A percentile compares a stretch with the other conserved stretches of the same genome.
Conservation (phyloP, 116 monocot species). For the Papilionanthe hybrid region DNA sequence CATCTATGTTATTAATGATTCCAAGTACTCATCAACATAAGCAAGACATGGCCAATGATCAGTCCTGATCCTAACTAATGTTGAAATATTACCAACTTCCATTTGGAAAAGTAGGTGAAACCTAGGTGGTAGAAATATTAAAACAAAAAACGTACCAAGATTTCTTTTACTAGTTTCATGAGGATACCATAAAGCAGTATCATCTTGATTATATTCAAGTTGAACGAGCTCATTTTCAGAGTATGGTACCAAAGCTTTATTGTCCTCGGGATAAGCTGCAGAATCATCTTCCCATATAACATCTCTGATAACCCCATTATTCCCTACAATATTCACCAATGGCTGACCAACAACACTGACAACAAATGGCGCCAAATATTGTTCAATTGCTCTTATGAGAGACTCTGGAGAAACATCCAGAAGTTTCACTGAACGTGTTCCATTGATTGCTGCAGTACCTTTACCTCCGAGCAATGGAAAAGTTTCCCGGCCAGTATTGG, state of each 20-base stretch:
- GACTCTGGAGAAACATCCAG: conserved; percentile 45
- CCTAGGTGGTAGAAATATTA: conserved; percentile 88
- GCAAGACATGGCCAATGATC: conserved; percentile 98
- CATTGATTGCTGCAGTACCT: conserved; percentile 66
- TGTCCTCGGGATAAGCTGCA: conserved; percentile 10
- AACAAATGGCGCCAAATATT: conserved; percentile 59
- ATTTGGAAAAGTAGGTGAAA: conserved; percentile 88
- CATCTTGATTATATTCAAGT: conserved; percentile 37
- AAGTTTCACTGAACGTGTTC: conserved; percentile 87
- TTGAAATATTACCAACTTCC: conserved; percentile 67
- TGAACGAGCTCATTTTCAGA: conserved; percentile 37
- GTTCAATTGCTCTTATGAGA: conserved; percentile 52
- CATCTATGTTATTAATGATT: conserved; percentile 42
- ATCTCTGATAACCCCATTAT: conserved; percentile 52
- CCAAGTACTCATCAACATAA: conserved; percentile 89
- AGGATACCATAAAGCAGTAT: conserved; percentile 16
- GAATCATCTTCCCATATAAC: conserved; percentile 55
- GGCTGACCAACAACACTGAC: conserved; percentile 50
- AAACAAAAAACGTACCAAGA: conserved; percentile 51
- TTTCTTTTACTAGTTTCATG: conserved; percentile 30
- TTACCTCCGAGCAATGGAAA: conserved; percentile 70
- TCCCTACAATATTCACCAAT: conserved; percentile 37
- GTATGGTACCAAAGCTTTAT: conserved; percentile 48
- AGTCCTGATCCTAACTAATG: conserved; percentile 82
- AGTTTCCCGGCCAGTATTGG: conserved; percentile 58